These are phyloP conservation scores for Dothidotthia symphoricarpi DNA, from an alignment of 2,329 filamentous ascomycete species.

Conservation along the genomic window DNA sequence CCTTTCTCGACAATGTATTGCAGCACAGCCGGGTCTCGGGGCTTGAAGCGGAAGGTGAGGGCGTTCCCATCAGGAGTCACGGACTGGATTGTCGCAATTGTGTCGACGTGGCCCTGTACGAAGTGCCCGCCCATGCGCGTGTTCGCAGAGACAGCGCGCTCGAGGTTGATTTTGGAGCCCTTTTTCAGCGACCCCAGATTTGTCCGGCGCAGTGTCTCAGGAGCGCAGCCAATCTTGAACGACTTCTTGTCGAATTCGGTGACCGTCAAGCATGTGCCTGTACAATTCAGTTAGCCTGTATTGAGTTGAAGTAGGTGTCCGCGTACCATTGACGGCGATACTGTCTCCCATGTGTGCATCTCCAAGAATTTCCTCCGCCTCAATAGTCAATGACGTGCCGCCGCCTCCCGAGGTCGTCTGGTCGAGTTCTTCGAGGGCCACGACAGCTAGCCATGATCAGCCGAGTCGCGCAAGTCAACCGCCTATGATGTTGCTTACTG, in stretches of 20 bases:
- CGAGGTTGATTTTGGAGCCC: slow-evolving; percentile 78
- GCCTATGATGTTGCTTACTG: slow-evolving; percentile 57
- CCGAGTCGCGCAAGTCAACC: slow-evolving; percentile 17
- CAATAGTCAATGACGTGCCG: slow-evolving; percentile 87
- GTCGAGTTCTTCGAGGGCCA: slow-evolving; percentile 76
- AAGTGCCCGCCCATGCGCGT: slow-evolving; percentile 98
- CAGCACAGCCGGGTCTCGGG: slow-evolving; percentile 66
- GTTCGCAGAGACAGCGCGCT: slow-evolving; percentile 84
- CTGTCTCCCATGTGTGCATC: slow-evolving; percentile 89
- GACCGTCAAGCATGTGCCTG: slow-evolving; percentile 83
- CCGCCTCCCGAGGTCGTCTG: slow-evolving; percentile 67
- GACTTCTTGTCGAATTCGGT: slow-evolving; percentile 62
- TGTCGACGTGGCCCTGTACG: slow-evolving; percentile 96
- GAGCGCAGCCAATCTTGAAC: slow-evolving; percentile 92
- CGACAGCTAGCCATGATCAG: slow-evolving; percentile 64
- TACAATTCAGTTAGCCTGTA: neutral
- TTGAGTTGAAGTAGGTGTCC: slow-evolving; percentile 1
- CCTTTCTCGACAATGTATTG: slow-evolving; percentile 95
- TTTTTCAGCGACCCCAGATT: slow-evolving; percentile 76
- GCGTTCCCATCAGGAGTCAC: slow-evolving; percentile 84
- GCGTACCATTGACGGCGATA: slow-evolving; percentile 81
- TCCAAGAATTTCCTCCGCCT: slow-evolving; percentile 70
- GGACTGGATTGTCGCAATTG: slow-evolving; percentile 71
- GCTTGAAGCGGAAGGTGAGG: slow-evolving; percentile 78
- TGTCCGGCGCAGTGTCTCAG: slow-evolving; percentile 92